Base-by-base conservation (phyloP, 1,284 basidiomycete genomes). In the Sporisorium scitamineum region DNA sequence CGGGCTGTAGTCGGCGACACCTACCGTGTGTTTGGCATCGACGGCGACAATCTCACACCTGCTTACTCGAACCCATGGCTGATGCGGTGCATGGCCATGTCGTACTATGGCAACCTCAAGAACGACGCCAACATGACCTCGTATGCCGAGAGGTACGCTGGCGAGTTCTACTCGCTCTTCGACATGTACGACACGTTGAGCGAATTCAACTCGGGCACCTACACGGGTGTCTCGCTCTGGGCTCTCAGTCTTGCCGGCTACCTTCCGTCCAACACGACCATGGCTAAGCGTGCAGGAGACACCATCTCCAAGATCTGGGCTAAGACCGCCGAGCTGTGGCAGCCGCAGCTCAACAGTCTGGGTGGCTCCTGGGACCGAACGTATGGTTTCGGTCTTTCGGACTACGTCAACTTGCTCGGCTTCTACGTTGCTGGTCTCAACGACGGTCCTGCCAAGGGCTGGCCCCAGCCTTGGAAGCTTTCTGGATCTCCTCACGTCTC, bases 21-120 rank as follows among this genome's bases (percentile, higher is more conserved):
- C 31, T 70, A 65, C 54, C 68, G 68, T 5, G 68, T 70, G 5
- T 70, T 70, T 31, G 68, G 58, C 13, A 24, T 70, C 41, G 68
- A 70, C 2, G 57, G 42, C 20, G 62, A 70, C 62, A 70, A 70
- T 37, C 29, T 70, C 16, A 70, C 68, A 9, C 62, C 68, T 8
- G 62, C 68, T 27, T 70, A 70, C 50, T 61, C 61, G 54, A 70
- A 70, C 29, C 68, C 68, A 4, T 70, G 68, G 68, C 54, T 70
- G 31, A 70, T 70, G 68, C 34, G 68, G 11, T 70, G 68, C 61
- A 70, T 70, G 58, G 62, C 68, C 39, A 70, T 70, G 68, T 47
- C 61, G 22, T 70, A 70, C 61, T 70, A 70, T 29, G 68, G 68
- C 20, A 34, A 70, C 29, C 62, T 70, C 61, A 70, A 70, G 62